phyloP scores from a whole-genome alignment of 306 rosid genomes.

The Cicer pinnatifidum region DNA sequence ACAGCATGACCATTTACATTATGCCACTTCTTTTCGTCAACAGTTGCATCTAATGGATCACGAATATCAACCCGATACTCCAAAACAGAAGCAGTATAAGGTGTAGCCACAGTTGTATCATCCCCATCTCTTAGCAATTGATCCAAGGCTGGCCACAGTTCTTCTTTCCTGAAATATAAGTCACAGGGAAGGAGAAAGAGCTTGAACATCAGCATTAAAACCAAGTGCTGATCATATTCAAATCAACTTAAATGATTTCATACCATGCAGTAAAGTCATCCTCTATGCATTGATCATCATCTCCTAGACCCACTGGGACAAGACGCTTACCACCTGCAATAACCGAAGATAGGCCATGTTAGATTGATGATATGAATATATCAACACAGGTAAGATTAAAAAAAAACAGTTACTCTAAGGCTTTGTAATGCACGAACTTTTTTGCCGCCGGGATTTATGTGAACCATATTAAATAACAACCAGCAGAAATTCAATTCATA shows the following conservation, averaged over 20 bases:
- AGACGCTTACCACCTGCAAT: slow-evolving; percentile 86
- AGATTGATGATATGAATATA: slow-evolving; percentile 28
- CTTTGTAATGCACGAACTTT: slow-evolving; percentile 12
- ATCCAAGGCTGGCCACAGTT: slow-evolving; percentile 90
- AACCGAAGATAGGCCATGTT: slow-evolving; percentile 31
- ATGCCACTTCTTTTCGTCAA: slow-evolving; percentile 64
- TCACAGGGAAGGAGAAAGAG: slow-evolving; percentile 1
- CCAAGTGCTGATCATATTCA: slow-evolving; percentile 9
- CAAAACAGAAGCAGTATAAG: slow-evolving; percentile 84
- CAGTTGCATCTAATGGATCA: slow-evolving; percentile 60
- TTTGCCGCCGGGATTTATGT: slow-evolving; percentile 14
- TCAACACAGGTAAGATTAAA: neutral
- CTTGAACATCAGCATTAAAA: slow-evolving; percentile 31
- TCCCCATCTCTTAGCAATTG: slow-evolving; percentile 84
- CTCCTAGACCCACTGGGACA: slow-evolving; percentile 86
- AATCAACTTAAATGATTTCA: slow-evolving; percentile 39
- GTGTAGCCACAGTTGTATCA: slow-evolving; percentile 73
- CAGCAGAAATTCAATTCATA: neutral
- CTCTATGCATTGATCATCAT: slow-evolving; percentile 96
- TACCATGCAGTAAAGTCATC: slow-evolving; percentile 99
- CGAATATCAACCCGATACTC: slow-evolving; percentile 78
- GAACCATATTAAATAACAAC: neutral
- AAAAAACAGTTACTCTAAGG: slow-evolving; percentile 10
- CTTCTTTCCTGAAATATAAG: slow-evolving; percentile 73
- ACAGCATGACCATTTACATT: slow-evolving; percentile 82